These are phyloP conservation scores for Glycyrrhiza uralensis DNA, from an alignment of 306 rosid species.

Conservation along the genomic window DNA sequence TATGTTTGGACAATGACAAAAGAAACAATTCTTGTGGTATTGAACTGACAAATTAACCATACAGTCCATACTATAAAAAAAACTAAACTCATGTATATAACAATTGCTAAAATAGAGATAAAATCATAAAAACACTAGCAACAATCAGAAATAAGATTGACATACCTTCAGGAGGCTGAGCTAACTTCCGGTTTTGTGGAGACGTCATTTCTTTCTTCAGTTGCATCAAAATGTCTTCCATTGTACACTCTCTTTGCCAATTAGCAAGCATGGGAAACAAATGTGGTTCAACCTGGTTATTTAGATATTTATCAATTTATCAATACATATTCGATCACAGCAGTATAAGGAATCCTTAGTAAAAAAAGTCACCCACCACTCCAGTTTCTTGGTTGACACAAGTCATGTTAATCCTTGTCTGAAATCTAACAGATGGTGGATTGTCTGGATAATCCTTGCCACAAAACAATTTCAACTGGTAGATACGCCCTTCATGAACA, in stretches of 20 bases:
- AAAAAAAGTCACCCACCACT: slow-evolving; percentile 55
- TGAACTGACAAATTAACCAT: neutral
- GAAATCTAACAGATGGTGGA: slow-evolving; percentile 94
- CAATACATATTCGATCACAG: slow-evolving; percentile 35
- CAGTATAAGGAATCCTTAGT: neutral
- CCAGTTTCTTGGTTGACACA: slow-evolving; percentile 88
- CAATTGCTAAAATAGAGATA: neutral
- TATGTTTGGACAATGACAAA: neutral
- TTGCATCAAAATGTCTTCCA: slow-evolving; percentile 88
- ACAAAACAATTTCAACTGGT: slow-evolving; percentile 89
- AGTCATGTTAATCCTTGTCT: slow-evolving; percentile 88
- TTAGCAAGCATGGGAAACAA: slow-evolving; percentile 91
- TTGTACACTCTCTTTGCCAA: slow-evolving; percentile 87
- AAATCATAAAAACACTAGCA: neutral
- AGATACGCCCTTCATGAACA: slow-evolving; percentile 92
- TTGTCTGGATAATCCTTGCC: slow-evolving; percentile 91
- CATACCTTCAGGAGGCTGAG: slow-evolving; percentile 95
- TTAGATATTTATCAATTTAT: slow-evolving; percentile 30
- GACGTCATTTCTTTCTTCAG: slow-evolving; percentile 95
- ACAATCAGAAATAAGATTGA: slow-evolving; percentile 4
- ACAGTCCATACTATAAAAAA: neutral
- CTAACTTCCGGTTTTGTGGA: slow-evolving; percentile 89
- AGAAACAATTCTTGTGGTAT: neutral
- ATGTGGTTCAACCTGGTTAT: slow-evolving; percentile 81
- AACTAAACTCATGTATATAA: neutral